phyloP scores from a whole-genome alignment of 495 filamentous ascomycete genomes.

The Penicillium taxi region DNA sequence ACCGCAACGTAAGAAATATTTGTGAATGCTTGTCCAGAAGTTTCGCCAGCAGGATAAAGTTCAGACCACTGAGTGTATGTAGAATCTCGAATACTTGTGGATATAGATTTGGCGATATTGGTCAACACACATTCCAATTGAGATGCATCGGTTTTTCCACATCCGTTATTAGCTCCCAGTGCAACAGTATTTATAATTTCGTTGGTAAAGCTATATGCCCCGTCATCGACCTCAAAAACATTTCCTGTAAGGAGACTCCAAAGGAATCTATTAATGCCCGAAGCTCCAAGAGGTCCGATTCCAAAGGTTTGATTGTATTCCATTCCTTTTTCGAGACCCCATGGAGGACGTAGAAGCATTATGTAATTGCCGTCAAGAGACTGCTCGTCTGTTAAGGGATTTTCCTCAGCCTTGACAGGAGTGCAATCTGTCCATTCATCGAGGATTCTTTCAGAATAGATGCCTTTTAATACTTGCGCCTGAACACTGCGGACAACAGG shows the following conservation, averaged over 20 bases:
- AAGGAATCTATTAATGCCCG: neutral
- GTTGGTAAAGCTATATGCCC: neutral
- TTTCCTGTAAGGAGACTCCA: neutral
- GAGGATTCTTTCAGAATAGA: constrained; percentile 5
- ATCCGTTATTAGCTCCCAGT: neutral
- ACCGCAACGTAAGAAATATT: constrained; percentile 4
- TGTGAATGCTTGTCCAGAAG: neutral
- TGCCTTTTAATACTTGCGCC: constrained; percentile 1
- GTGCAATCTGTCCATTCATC: neutral
- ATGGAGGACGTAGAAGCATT: neutral
- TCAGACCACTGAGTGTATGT: neutral
- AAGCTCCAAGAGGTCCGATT: neutral
- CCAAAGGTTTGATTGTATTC: neutral
- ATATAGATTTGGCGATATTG: constrained; percentile 12
- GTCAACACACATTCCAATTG: constrained; percentile 14
- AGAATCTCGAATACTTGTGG: constrained; percentile 11
- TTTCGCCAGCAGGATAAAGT: neutral
- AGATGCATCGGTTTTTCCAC: neutral
- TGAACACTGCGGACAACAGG: constrained; percentile 9
- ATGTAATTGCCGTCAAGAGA: no score
- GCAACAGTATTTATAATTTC: neutral
- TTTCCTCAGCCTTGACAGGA: no score
- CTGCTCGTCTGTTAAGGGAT: no score
- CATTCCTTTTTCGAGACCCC: neutral
- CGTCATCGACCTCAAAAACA: neutral